Conservation (phyloP, 768 basidiomycete genomes). For the Dendrothele bispora region DNA sequence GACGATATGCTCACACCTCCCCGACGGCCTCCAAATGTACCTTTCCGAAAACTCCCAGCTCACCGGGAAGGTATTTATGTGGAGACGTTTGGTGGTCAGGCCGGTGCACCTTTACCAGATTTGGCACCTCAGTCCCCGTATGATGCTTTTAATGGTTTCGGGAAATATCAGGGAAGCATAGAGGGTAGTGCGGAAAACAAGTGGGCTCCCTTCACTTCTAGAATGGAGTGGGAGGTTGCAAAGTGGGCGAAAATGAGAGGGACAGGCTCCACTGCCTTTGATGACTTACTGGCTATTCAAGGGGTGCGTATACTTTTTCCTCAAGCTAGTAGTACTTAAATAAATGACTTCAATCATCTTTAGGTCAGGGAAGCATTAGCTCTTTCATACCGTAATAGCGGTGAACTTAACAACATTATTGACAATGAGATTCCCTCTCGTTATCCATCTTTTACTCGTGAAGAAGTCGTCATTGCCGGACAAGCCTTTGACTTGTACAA, state of each 20-base stretch:
- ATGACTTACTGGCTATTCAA: slow-evolving; percentile 26
- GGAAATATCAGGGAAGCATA: not conserved
- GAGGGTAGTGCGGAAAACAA: not conserved
- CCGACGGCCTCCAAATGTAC: not conserved
- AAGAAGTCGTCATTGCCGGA: too few species aligned
- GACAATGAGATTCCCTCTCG: slow-evolving; percentile 26
- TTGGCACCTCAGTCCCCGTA: not conserved
- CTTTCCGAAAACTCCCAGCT: not conserved
- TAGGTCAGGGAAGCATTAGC: slow-evolving; percentile 23
- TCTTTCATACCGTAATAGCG: slow-evolving; percentile 29
- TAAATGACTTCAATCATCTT: not conserved
- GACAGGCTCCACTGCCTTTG: too few species aligned
- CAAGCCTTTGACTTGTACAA: too few species aligned
- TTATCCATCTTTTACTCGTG: too few species aligned
- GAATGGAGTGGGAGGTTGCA: too few species aligned
- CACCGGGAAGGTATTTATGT: slow-evolving; percentile 1
- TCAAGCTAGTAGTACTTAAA: not conserved
- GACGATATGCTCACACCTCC: not conserved
- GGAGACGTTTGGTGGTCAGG: not conserved
- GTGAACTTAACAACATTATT: slow-evolving; percentile 33
- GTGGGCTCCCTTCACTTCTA: slow-evolving; percentile 22
- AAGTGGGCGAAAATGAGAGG: slow-evolving; percentile 27
- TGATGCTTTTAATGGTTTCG: not conserved
- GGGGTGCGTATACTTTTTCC: slow-evolving; percentile 20
- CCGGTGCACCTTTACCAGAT: not conserved